Percentiles rank a stretch among this genome's conserved stretches.
phyloP scores from a whole-genome alignment of 306 rosid species.

The Pyrus betulifolia region DNA sequence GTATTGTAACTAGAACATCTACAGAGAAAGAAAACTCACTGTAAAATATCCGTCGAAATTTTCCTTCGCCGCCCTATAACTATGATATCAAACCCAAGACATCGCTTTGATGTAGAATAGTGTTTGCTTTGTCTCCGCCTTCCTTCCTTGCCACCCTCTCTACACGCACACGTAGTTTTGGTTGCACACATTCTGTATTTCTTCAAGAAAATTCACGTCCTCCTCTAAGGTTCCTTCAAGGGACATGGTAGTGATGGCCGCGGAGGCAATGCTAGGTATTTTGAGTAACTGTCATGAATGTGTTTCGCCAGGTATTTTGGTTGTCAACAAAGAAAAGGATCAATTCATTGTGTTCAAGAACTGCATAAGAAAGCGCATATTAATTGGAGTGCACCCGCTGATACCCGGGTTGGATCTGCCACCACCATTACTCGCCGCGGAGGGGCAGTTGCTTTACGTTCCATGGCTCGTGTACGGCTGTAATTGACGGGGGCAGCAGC shows the following conservation, averaged over 20 bases:
- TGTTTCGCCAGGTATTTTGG: conserved; percentile 37
- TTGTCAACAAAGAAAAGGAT: conserved; percentile 51
- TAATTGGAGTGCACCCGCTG: conserved; percentile 49
- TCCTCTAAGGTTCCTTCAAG: background rate
- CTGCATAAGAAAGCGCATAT: conserved; percentile 52
- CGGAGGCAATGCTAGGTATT: conserved; percentile 29
- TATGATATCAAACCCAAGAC: conserved; percentile 38
- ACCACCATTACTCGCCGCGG: conserved; percentile 53
- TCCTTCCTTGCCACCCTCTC: conserved; percentile 34
- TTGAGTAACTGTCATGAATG: conserved; percentile 42
- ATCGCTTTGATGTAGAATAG: conserved; percentile 37
- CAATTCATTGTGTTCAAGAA: conserved; percentile 57
- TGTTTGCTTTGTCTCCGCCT: conserved; percentile 44
- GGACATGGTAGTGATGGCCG: background rate
- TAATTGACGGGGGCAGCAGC: background rate
- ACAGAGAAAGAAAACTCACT: conserved; percentile 26
- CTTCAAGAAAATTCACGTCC: conserved; percentile 47
- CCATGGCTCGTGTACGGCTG: conserved; percentile 27
- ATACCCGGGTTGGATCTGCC: conserved; percentile 63
- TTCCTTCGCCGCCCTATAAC: conserved; percentile 60
- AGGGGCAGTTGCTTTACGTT: background rate
- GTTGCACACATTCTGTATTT: conserved; percentile 52
- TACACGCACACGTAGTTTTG: conserved; percentile 24
- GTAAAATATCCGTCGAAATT: conserved; percentile 51
- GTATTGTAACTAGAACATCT: background rate